Base-by-base conservation (phyloP, 345 rosid genomes). In the Gossypium turneri region DNA sequence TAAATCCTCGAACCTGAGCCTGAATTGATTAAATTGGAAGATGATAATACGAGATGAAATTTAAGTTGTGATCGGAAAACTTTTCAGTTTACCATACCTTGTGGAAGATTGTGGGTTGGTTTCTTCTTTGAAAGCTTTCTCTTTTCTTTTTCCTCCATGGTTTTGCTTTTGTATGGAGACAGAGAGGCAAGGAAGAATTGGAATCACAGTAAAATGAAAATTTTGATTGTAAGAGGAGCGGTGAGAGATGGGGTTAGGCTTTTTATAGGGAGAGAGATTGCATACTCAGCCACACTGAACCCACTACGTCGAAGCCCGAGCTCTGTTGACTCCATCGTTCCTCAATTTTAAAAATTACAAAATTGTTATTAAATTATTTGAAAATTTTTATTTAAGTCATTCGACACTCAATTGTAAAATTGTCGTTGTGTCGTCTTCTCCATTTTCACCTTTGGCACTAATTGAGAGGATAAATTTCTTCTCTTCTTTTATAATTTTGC, bases 51-150 rank as follows among this genome's bases (percentile, higher is more conserved):
- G 1, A 0, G 6, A 1, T 34, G 6, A 34, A 34, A 34, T 34
- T 34, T 34, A 34, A 34, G 7, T 34, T 34, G 41, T 5, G 41
- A 34, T 34, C 0, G 41, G 53, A 38, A n/a, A 27, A 17, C 8
- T 57, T n/a, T 25, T 24, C 20, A 9, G 2, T 19, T 3, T 24
- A 5, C 19, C 76, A 69, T 79, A 86, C 92, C 87, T 84, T 74
- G 89, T 59, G 75, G 81, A 75, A 70, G 61, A 74, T 56, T 65
- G 27, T n/a, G 87, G 64, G 76, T 88, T 4, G 76, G 11, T 76
- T 83, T 84, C 87, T 81, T 74, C 82, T 48, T n/a, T 70, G 75
- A 27, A 75, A 79, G 78, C 73, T 77, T 76, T 79, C 77, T 80
- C 75, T 74, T 82, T 61, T 45, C 81, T 71, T 74, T 82, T 60